Evolutionary conservation across 148 eudicot genomes (phyloP), one percentile per base, ranked within the genome.

Genomic region (Polygonum maritimum): DNA sequence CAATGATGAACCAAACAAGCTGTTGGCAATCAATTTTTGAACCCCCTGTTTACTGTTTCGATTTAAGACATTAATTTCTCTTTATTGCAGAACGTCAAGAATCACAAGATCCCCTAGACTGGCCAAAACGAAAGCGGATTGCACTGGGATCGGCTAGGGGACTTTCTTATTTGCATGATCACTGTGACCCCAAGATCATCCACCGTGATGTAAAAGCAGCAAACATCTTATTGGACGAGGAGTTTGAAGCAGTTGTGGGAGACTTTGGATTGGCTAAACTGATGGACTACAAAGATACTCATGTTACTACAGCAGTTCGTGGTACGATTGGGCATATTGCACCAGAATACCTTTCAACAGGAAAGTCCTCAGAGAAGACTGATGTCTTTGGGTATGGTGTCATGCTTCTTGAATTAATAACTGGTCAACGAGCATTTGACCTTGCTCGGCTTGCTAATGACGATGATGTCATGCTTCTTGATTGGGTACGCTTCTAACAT

Each of bases 371-470:
- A 31, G 88, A 86, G 48, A 86, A 86, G 69, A 86, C 88, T 58
- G 88, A 86, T 81, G 86, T 83, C 78, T 86, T 83, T 74, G 88
- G 88, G 31, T 86, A 83, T 21, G 88, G 88, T 21, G 86, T 86
- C 57, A 83, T 84, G 86, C 86, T 86, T 71, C 80, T 86, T 72
- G 89, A 86, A 83, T 84, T 86, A 72, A 86, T 86, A 41, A 86
- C 89, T 7, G 89, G 89, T 21, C 89, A 86, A 76, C 78, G 89
- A 71, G 89, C 89, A 36, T 84, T 84, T 74, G 89, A 86, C 78
- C 89, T 86, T 82, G 89, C 89, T 36, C 85, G 89, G 51, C 81
- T 86, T 54, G 89, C 89, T 74, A 84, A 86, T 65, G 89, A 86
- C 48, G 86, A 83, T 22, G 86, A 86, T 73, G 88, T 86, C 70